Evolutionary conservation across 2,329 filamentous ascomycete genomes (phyloP).

Genomic region (Pseudogymnoascus sp.): DNA sequence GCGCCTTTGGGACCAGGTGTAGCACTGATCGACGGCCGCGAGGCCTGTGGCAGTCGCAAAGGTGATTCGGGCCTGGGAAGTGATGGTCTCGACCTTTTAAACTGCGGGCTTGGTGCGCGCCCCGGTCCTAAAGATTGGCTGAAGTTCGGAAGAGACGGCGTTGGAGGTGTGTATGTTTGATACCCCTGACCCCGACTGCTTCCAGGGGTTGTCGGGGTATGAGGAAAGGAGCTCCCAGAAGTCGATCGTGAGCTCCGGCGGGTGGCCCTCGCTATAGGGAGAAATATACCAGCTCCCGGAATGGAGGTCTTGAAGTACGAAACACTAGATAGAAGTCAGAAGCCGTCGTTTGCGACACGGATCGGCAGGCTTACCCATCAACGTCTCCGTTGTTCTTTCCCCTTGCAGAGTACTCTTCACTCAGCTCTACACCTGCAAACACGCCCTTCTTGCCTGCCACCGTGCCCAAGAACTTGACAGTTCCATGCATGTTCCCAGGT

Average conservation of each 20-base stretch:
- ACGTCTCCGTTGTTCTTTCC: constrained; percentile 97
- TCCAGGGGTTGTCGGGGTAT: constrained; percentile 61
- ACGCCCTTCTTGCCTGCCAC: constrained; percentile 84
- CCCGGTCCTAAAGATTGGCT: constrained; percentile 79
- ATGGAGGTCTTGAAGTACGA: constrained; percentile 75
- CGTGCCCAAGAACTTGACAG: constrained; percentile 77
- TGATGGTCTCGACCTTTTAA: constrained; percentile 66
- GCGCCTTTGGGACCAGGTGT: constrained; percentile 44
- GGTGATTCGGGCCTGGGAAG: constrained; percentile 86
- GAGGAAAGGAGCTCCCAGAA: constrained; percentile 47
- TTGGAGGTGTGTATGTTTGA: constrained; percentile 56
- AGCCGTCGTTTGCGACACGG: constrained; percentile 14
- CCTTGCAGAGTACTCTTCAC: constrained; percentile 66
- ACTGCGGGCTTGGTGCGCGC: constrained; percentile 58
- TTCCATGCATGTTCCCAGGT: constrained; percentile 85
- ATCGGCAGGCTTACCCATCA: constrained; percentile 61
- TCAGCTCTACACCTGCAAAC: constrained; percentile 88
- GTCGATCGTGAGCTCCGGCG: constrained; percentile 54
- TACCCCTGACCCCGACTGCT: constrained; percentile 44
- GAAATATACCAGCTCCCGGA: constrained; percentile 83
- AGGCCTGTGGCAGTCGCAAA: constrained; percentile 55
- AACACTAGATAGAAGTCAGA: constrained; percentile 38
- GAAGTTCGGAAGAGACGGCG: constrained; percentile 65
- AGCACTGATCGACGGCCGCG: constrained; percentile 49
- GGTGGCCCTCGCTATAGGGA: constrained; percentile 74